Evolutionary conservation across 1,139 yeast species (phyloP).

Genomic region (Blastobotrys elegans): DNA sequence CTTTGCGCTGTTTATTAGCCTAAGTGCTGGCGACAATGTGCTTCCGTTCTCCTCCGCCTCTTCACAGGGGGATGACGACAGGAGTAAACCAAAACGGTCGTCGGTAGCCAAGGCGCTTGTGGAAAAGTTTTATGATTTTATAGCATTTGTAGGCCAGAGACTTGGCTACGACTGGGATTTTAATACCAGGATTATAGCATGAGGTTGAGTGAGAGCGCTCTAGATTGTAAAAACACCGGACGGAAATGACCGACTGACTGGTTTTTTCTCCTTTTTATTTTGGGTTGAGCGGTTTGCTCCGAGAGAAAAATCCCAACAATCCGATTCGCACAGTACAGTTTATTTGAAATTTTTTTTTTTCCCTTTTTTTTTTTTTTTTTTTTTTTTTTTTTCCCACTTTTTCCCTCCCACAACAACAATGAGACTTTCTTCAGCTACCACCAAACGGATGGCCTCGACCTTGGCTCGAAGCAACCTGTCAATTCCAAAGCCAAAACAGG

Average conservation of each 20-base stretch:
- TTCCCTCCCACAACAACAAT: conserved; percentile 9
- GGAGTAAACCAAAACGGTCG: conserved; percentile 35
- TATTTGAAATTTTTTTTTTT: conserved; percentile 3
- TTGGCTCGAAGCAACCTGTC: conserved; percentile 6
- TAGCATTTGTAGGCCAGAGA: conserved; percentile 46
- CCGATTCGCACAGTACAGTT: neutral
- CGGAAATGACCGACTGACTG: neutral
- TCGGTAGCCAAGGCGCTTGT: conserved; percentile 65
- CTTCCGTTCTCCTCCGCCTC: conserved; percentile 48
- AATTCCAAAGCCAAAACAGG: conserved; percentile 15
- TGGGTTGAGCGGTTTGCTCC: neutral
- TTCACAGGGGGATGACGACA: conserved; percentile 17
- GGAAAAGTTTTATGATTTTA: conserved; percentile 46
- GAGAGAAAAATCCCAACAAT: neutral
- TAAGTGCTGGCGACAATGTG: conserved; percentile 88
- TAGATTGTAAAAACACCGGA: neutral
- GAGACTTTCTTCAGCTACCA: conserved; percentile 13
- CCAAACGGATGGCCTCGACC: conserved; percentile 17
- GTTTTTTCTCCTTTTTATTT: too few species aligned
- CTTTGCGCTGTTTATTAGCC: conserved; percentile 82
- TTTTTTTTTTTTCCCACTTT: neutral
- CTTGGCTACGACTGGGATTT: conserved; percentile 66
- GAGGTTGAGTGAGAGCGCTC: neutral
- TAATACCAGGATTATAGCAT: conserved; percentile 14
- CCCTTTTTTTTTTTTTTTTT: neutral